phyloP scores from a whole-genome alignment of 768 basidiomycete genomes.

The Lentinula boryana region DNA sequence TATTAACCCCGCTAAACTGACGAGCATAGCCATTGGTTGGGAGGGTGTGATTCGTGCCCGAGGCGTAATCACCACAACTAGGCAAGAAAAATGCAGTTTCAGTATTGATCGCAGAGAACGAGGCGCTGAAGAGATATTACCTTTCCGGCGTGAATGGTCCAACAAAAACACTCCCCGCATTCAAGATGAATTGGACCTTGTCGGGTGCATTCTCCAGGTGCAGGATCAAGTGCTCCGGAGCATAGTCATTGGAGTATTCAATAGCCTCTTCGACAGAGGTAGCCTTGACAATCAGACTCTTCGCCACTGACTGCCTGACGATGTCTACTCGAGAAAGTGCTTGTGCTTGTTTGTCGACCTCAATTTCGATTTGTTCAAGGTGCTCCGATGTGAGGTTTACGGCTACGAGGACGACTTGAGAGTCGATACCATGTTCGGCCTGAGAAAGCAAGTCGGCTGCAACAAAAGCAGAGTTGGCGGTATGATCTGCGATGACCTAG shows the following conservation, averaged over 20 bases:
- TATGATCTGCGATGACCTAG: conserved; percentile 90
- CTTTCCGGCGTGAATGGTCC: conserved; percentile 95
- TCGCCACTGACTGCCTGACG: conserved; percentile 79
- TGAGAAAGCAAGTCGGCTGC: conserved; percentile 97
- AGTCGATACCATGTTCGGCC: conserved; percentile 97
- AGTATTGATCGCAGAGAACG: neutral
- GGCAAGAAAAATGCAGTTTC: conserved; percentile 3
- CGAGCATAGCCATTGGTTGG: conserved; percentile 96
- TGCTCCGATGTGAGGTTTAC: conserved; percentile 59
- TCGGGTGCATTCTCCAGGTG: conserved; percentile 72
- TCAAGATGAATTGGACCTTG: conserved; percentile 64
- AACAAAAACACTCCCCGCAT: conserved; percentile 96
- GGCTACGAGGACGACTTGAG: conserved; percentile 91
- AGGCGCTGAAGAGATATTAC: conserved; percentile 33
- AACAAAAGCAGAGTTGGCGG: conserved; percentile 82
- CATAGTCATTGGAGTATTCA: conserved; percentile 92
- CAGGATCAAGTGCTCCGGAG: conserved; percentile 95
- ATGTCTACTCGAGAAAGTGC: conserved; percentile 88
- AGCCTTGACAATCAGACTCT: conserved; percentile 84
- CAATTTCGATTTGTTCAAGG: conserved; percentile 71
- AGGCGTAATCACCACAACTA: conserved; percentile 98
- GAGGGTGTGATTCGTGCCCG: conserved; percentile 97
- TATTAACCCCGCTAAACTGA: conserved; percentile 98
- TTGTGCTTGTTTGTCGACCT: conserved; percentile 83
- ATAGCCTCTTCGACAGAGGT: conserved; percentile 69